Base-by-base conservation (phyloP, 108 stramenopile genomes). In the Phaeodactylum tricornutum region DNA sequence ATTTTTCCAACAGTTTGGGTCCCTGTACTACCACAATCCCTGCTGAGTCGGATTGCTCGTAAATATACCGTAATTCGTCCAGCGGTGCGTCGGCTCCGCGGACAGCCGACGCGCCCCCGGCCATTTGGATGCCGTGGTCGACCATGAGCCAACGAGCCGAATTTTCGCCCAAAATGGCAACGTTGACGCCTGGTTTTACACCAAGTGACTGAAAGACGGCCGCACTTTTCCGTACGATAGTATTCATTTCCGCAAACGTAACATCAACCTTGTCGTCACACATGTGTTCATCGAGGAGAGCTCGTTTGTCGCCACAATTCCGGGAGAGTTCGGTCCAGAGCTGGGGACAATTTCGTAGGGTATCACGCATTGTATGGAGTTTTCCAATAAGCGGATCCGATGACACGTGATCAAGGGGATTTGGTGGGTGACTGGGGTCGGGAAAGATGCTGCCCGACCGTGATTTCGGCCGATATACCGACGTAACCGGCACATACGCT, bases 41-140 rank as follows among this genome's bases (percentile, higher is more conserved):
- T 22, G 75, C 74, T 43, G 74, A 71, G 42, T 92, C 90, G n/a
- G 78, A 83, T 61, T 92, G 90, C 56, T 92, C 85, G 50, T 92
- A 92, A 42, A 92, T 84, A 40, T 92, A 92, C 39, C 81, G 67
- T 64, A 92, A 57, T 50, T 92, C 90, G 24, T 84, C 85, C 17
- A 72, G 24, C 0, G 85, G 83, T 0, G 90, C 90, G 66, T 92
- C 90, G 2, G 90, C 85, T 27, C 90, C 90, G 31, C 90, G 69
- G 9, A 92, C 90, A n/a, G 90, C 85, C 14, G 78, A 76, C 8
- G 65, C 75, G 5, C 79, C 90, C 12, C 84, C 85, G 4, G 74
- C 72, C 19, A 65, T 39, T 61, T 87, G 85, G 44, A 92, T 74
- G 4, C 79, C 83, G 54, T 92, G 90, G 72, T 92, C 90, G 2